A percentile compares a stretch with the other conserved stretches of the same genome.
Conservation (phyloP, 805 yeast species). For the Starmera dryadoides region DNA sequence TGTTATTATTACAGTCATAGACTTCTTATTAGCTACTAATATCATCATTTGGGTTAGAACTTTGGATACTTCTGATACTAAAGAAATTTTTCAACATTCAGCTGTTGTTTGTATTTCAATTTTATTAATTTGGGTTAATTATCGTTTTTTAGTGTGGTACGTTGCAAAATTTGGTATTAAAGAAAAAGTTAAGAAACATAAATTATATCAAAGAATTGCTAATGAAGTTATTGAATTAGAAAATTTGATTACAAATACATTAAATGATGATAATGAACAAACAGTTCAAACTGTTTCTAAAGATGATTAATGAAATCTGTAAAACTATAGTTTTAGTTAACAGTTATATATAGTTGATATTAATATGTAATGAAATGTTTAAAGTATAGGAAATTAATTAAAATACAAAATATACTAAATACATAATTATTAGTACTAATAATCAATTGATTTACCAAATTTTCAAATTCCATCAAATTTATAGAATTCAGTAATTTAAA, state of each 20-base stretch:
- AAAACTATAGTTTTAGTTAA: too few species aligned
- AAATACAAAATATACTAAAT: too few species aligned
- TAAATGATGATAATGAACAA: not conserved
- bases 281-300: not conserved
- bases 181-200: constrained; percentile 9
- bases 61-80: constrained; percentile 14
- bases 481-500: too few species aligned
- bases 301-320: too few species aligned
- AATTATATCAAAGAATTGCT: constrained; percentile 15
- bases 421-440: too few species aligned
- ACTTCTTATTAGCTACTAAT: constrained; percentile 27
- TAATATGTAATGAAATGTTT: too few species aligned
- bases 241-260: constrained; percentile 1
- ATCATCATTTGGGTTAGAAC: constrained; percentile 28
- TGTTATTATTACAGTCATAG: constrained; percentile 19
- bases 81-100: constrained; percentile 12
- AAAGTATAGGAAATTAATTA: too few species aligned
- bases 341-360: too few species aligned
- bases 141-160: constrained; percentile 13
- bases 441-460: too few species aligned
- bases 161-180: constrained; percentile 13
- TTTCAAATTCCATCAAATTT: too few species aligned
- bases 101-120: constrained; percentile 9
- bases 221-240: constrained; percentile 18
- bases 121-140: constrained; percentile 14